These are phyloP conservation scores for Hypomontagnella submonticulosa DNA, from an alignment of 495 filamentous ascomycete genomes.

Conservation along the genomic window DNA sequence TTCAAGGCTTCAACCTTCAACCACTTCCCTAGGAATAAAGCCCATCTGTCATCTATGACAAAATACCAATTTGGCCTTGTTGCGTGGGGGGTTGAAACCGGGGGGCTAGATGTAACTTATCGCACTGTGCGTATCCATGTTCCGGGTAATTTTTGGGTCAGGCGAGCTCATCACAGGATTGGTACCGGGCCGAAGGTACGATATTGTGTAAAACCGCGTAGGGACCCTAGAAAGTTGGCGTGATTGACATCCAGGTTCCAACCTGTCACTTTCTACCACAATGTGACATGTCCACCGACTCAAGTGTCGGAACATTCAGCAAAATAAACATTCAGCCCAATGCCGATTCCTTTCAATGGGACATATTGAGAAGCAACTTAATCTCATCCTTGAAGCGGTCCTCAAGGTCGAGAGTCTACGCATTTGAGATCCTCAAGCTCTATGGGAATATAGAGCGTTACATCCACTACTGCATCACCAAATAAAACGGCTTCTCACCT, in stretches of 20 bases:
- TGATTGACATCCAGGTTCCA: slow-evolving; percentile 17
- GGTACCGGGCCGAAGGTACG: slow-evolving; percentile 27
- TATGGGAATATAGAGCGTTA: too few relatives aligned
- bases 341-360: background rate
- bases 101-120: too few relatives aligned
- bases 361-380: background rate
- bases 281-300: slow-evolving; percentile 6
- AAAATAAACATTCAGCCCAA: background rate
- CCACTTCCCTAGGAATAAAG: too few relatives aligned
- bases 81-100: slow-evolving; percentile 12
- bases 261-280: slow-evolving; percentile 5
- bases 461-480: too few relatives aligned
- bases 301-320: background rate
- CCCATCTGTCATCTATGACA: too few relatives aligned
- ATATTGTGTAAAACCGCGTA: slow-evolving; percentile 1
- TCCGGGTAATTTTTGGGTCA: slow-evolving; percentile 10
- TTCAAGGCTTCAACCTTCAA: too few relatives aligned
- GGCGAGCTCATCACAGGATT: slow-evolving; percentile 10
- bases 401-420: too few relatives aligned
- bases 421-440: too few relatives aligned
- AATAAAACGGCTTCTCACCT: too few relatives aligned
- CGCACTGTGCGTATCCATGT: slow-evolving; percentile 7
- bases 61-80: slow-evolving; percentile 6
- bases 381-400: too few relatives aligned
- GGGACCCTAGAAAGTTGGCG: background rate